Conservation (phyloP, 176 grass and related monocot species). For the Chrysopogon serrulatus region DNA sequence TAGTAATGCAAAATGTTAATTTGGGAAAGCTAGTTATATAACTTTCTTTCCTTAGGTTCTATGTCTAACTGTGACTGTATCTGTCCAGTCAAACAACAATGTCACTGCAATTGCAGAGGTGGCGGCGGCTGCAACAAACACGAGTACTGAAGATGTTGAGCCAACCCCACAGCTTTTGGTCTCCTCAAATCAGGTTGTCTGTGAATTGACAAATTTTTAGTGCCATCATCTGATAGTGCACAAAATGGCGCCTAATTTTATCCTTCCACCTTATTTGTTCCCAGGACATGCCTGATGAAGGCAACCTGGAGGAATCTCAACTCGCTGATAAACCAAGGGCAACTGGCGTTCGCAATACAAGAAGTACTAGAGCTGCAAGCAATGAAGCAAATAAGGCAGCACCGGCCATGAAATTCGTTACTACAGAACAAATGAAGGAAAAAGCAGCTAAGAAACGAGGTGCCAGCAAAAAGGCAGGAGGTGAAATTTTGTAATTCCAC, state of each 20-base stretch:
- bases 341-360: not conserved
- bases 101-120: not conserved
- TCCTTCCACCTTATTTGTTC: not conserved
- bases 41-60: conserved; percentile 1
- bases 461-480: not conserved
- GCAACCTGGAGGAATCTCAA: not conserved
- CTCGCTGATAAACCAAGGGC: not conserved
- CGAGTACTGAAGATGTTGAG: not conserved
- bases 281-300: not conserved
- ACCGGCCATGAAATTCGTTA: not conserved
- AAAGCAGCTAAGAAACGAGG: not conserved
- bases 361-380: not conserved
- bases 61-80: not conserved
- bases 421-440: not conserved
- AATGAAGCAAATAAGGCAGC: not conserved
- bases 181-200: not conserved
- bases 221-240: not conserved
- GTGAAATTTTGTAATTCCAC: too few species aligned
- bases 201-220: too few species aligned
- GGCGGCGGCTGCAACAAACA: not conserved
- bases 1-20: not conserved
- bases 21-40: too few species aligned
- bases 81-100: not conserved
- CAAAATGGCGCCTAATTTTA: not conserved
- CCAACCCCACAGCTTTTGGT: not conserved